Conservation (phyloP, 768 basidiomycete genomes). For the Crucibulum laeve region DNA sequence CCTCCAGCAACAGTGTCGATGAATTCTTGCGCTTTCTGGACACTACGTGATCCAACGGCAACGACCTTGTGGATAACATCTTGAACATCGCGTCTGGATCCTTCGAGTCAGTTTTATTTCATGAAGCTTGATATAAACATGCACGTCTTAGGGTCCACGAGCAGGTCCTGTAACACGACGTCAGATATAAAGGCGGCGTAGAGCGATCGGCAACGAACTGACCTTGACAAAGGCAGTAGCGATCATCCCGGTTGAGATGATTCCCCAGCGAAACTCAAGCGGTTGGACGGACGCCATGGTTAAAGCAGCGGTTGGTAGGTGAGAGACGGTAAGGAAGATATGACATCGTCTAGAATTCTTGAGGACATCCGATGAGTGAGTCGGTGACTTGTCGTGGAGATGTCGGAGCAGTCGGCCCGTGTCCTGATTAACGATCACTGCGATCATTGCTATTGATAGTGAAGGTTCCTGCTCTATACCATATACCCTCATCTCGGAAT, state of each 20-base stretch:
- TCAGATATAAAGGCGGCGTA: not conserved
- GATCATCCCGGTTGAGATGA: constrained; percentile 80
- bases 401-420: too few relatives aligned
- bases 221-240: constrained; percentile 68
- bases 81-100: constrained; percentile 53
- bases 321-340: constrained; percentile 2
- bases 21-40: constrained; percentile 67
- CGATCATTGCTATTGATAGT: too few relatives aligned
- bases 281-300: constrained; percentile 28
- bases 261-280: constrained; percentile 71
- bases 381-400: too few relatives aligned
- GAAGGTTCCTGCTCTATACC: too few relatives aligned
- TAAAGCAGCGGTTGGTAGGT: not conserved
- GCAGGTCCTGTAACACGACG: constrained; percentile 51
- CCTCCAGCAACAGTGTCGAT: constrained; percentile 48
- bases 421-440: too few relatives aligned
- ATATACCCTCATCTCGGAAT: too few relatives aligned
- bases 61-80: constrained; percentile 66
- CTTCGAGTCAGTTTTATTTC: not conserved
- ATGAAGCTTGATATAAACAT: not conserved
- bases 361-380: not conserved
- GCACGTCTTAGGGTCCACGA: constrained; percentile 71
- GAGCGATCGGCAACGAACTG: constrained; percentile 6
- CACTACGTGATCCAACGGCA: constrained; percentile 75
- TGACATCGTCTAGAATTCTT: not conserved